Base-by-base conservation (phyloP, 75 land plant species). In the Pinus tabuliformis region DNA sequence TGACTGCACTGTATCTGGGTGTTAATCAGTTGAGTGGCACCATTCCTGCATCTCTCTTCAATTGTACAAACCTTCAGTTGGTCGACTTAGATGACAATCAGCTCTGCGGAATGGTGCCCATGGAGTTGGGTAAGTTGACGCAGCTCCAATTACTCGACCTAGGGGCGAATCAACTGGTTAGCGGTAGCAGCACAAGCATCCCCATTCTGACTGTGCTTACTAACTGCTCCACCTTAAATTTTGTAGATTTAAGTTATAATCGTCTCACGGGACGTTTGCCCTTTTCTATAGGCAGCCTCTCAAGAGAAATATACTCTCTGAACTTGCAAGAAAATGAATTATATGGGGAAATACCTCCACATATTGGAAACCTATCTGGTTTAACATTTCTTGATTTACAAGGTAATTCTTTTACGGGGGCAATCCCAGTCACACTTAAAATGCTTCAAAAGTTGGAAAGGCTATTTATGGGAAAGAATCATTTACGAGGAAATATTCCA, bases 401-500 rank as follows among this genome's bases (percentile, higher is more conserved):
- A 7, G 11, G 4, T 11, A 62, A 62, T 11, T 8, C 0, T 24
- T 62, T 62, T 28, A 62, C 14, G 0, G 33, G 64, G 0, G 11
- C 22, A 6, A 62, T 22, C 13, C 64, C 64, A 26, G 6, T n/a
- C 2, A 9, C 64, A 22, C 2, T 62, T 24, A 62, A 21, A 7
- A 62, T 3, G 64, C 16, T 62, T 62, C 26, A 22, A 45, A 64
- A 45, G 52, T 45, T 45, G 52, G 9, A 45, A 8, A 6, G 9
- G 9, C 7, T 45, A 45, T 8, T 7, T 6, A 8, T 95, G 73
- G 45, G 57, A 22, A 24, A 58, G 21, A 95, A 95, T 59, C 21
- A 56, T 11, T 74, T 95, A 8, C 63, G 79, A 56, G 96, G 98
- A 37, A 18, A 70, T 12, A 82, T 93, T 42, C 93, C 96, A 12